Conservation (phyloP, 345 rosid genomes). For the Litchi chinensis region DNA sequence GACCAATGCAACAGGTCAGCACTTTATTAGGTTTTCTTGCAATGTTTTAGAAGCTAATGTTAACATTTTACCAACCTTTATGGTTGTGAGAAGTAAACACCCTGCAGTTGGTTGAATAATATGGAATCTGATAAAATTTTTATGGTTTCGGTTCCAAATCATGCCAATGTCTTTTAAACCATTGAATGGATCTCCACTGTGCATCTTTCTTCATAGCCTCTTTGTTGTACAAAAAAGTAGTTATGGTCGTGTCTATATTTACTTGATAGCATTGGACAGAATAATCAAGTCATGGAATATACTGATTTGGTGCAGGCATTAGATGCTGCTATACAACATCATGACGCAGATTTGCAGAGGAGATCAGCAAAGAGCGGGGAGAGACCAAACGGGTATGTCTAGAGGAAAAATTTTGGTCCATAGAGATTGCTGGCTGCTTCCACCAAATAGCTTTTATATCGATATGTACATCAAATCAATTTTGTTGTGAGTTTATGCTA, state of each 20-base stretch:
- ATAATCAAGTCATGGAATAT: neutral
- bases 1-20: conserved; percentile 95
- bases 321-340: conserved; percentile 46
- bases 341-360: conserved; percentile 41
- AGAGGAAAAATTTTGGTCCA: neutral
- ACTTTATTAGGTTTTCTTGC: neutral
- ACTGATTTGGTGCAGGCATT: conserved; percentile 31
- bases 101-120: neutral
- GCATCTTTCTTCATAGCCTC: neutral
- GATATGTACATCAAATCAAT: conserved; percentile 21
- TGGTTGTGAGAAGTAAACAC: neutral
- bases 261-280: neutral
- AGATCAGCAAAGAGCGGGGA: conserved; percentile 35
- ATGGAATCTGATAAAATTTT: neutral
- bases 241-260: neutral
- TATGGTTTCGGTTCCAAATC: neutral
- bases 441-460: neutral
- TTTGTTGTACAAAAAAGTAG: neutral
- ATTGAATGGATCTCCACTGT: neutral
- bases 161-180: neutral
- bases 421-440: neutral
- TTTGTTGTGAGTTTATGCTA: conserved; percentile 12
- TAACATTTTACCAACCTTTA: neutral
- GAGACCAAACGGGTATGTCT: conserved; percentile 35
- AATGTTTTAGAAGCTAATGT: neutral